Conservation (phyloP, 352 stramenopile species). For the Phytopythium litorale region DNA sequence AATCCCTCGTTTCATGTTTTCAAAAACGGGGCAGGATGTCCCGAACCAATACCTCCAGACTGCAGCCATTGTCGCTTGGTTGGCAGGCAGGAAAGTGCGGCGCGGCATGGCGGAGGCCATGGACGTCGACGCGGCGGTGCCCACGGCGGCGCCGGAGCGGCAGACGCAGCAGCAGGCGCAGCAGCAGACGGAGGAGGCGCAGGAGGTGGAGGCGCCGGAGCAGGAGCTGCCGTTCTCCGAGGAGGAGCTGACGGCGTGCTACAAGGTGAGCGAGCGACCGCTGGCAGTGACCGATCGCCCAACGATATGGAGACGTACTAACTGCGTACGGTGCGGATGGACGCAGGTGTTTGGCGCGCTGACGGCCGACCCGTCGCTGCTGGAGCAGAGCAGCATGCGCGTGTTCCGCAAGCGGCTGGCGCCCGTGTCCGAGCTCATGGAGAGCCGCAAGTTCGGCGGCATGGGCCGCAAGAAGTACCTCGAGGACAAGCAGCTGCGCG, state of each 20-base stretch:
- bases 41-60: background rate
- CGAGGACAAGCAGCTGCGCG: slow-evolving; percentile 81
- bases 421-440: slow-evolving; percentile 72
- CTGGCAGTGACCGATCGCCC: background rate
- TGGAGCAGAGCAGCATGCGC: slow-evolving; percentile 77
- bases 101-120: slow-evolving; percentile 19
- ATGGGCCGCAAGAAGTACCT: slow-evolving; percentile 85
- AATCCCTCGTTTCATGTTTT: background rate
- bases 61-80: slow-evolving; percentile 7
- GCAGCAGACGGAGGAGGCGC: slow-evolving; percentile 1
- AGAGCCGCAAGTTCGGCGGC: slow-evolving; percentile 81
- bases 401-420: slow-evolving; percentile 76
- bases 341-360: slow-evolving; percentile 55
- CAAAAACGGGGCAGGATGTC: background rate
- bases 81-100: slow-evolving; percentile 3
- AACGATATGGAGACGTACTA: background rate
- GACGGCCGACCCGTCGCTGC: slow-evolving; percentile 36
- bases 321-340: background rate
- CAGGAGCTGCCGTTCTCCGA: slow-evolving; percentile 72
- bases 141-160: background rate
- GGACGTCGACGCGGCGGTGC: slow-evolving; percentile 22
- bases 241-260: slow-evolving; percentile 49
- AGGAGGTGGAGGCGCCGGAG: slow-evolving; percentile 5
- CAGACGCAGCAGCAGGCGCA: slow-evolving; percentile 4
- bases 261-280: slow-evolving; percentile 33